Conservation (phyloP, 495 filamentous ascomycete species). For the Cercophora sp. region DNA sequence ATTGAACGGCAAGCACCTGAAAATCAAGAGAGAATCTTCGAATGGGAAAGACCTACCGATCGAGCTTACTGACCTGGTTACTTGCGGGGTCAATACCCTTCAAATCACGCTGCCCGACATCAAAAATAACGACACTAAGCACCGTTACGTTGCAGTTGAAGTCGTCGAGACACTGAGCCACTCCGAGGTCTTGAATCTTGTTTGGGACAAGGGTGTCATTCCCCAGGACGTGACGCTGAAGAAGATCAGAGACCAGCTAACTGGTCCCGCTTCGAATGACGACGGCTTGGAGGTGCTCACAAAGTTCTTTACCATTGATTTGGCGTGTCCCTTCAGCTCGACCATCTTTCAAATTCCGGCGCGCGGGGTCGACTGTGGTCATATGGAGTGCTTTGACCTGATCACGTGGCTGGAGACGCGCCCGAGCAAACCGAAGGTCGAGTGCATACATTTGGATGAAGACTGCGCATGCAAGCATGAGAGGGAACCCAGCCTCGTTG, state of each 20-base stretch:
- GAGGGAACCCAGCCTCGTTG: conserved; percentile 52
- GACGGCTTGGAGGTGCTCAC: conserved; percentile 66
- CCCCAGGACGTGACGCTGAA: conserved; percentile 36
- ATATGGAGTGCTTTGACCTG: conserved; percentile 86
- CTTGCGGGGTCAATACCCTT: conserved; percentile 55
- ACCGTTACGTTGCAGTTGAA: conserved; percentile 61
- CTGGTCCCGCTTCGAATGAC: conserved; percentile 41
- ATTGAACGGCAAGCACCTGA: conserved; percentile 59
- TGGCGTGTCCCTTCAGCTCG: conserved; percentile 72
- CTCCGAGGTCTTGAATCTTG: conserved; percentile 41
- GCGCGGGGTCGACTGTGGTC: conserved; percentile 55
- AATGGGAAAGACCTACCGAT: conserved; percentile 71
- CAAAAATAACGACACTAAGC: conserved; percentile 31
- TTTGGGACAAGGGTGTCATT: conserved; percentile 32
- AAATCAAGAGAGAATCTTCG: conserved; percentile 58
- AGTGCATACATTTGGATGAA: conserved; percentile 20
- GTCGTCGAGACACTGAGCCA: conserved; percentile 52
- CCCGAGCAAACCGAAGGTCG: conserved; percentile 37
- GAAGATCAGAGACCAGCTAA: conserved; percentile 49
- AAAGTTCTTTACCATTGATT: conserved; percentile 61
- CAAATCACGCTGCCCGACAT: conserved; percentile 47
- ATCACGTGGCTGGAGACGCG: conserved; percentile 71
- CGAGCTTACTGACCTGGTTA: conserved; percentile 60
- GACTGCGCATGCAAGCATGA: conserved; percentile 29
- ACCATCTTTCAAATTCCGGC: conserved; percentile 67